A percentile compares a stretch with the other conserved stretches of the same genome.
Conservation (phyloP, 352 stramenopile genomes). For the Thraustochytrium sp. region DNA sequence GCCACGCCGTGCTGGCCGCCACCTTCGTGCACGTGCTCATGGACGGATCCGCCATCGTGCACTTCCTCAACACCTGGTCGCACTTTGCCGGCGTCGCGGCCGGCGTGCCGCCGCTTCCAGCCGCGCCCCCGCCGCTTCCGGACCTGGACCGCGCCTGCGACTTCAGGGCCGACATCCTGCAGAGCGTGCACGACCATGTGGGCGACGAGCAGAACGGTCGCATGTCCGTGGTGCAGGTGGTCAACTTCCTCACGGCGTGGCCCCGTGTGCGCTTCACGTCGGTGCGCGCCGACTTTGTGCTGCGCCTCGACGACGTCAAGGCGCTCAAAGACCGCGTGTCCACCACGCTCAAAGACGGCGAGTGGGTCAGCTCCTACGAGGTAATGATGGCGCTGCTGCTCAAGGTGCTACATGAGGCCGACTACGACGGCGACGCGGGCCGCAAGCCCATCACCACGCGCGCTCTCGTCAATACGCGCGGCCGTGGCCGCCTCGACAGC, state of each 20-base stretch:
- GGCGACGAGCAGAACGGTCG: not conserved
- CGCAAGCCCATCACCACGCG: not conserved
- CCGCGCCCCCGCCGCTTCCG: not conserved
- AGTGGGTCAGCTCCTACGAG: not conserved
- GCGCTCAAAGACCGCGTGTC: not conserved
- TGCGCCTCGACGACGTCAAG: not conserved
- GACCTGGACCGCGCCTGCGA: not conserved
- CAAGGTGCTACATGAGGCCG: not conserved
- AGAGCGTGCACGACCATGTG: not conserved
- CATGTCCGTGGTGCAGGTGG: not conserved
- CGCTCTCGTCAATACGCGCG: not conserved
- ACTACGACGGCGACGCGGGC: not conserved
- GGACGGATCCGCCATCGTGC: not conserved
- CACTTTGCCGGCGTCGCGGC: slow-evolving; percentile 1
- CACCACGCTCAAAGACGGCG: not conserved
- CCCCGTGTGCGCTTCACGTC: not conserved
- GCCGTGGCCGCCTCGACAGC: not conserved
- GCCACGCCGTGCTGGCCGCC: not conserved
- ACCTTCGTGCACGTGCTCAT: not conserved
- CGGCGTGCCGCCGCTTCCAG: not conserved
- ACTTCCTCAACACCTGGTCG: slow-evolving; percentile 9
- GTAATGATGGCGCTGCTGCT: not conserved
- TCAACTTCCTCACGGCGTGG: not conserved
- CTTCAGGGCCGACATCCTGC: not conserved
- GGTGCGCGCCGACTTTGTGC: not conserved